Conservation (phyloP, 805 yeast species). For the Candida succiphila region DNA sequence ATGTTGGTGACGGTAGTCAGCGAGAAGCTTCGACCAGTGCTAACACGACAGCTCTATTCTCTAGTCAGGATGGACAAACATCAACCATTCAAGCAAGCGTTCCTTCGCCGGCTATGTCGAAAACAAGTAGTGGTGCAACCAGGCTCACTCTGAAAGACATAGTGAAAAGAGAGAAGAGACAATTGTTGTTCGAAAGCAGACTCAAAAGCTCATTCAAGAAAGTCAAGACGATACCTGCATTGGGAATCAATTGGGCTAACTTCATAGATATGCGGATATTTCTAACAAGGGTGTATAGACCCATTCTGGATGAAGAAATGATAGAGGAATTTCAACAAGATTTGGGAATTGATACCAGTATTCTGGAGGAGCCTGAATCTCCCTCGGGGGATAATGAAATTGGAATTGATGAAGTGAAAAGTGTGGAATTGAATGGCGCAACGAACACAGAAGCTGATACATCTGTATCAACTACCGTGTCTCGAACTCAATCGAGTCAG, state of each 20-base stretch:
- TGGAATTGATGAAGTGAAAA: background rate
- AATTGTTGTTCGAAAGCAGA: conserved; percentile 17
- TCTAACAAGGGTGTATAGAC: conserved; percentile 31
- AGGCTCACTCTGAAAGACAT: conserved; percentile 13
- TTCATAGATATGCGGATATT: conserved; percentile 39
- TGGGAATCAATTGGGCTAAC: conserved; percentile 48
- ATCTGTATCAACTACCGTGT: background rate
- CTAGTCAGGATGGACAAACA: background rate
- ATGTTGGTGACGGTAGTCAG: background rate
- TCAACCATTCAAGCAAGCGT: background rate
- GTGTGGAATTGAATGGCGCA: background rate
- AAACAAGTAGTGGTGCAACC: background rate
- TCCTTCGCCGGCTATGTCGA: no score
- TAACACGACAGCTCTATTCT: background rate
- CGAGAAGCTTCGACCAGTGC: background rate
- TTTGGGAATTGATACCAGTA: conserved; percentile 19
- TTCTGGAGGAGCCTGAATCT: background rate
- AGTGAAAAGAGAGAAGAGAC: conserved; percentile 15
- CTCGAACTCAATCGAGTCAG: background rate
- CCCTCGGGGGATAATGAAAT: background rate
- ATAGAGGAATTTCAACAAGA: conserved; percentile 25
- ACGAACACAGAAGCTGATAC: background rate
- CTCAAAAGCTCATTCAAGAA: conserved; percentile 22
- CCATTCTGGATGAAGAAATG: conserved; percentile 23
- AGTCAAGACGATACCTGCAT: conserved; percentile 34